Evolutionary conservation across 805 yeast genomes (phyloP), one percentile per base, ranked within the genome.

Genomic region (Candida stauntonica): DNA sequence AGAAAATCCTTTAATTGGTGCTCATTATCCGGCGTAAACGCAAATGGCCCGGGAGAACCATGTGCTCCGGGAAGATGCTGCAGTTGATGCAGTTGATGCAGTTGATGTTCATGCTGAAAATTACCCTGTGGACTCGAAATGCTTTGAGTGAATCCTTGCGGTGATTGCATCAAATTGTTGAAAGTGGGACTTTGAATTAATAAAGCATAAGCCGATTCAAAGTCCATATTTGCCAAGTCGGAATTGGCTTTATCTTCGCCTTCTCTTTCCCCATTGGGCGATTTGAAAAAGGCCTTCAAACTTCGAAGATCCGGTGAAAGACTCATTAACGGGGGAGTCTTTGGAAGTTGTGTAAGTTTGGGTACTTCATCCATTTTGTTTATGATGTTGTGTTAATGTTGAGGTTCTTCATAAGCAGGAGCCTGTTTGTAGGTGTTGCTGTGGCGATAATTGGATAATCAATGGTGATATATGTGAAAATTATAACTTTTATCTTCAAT

Each of bases 121-220:
- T n/a, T n/a, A n/a, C n/a, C n/a, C n/a, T n/a, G n/a, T n/a, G n/a
- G n/a, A n/a, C n/a, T n/a, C n/a, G n/a, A n/a, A n/a, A n/a, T n/a
- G n/a, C n/a, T n/a, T n/a, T n/a, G n/a, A n/a, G n/a, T n/a, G n/a
- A n/a, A n/a, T n/a, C n/a, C n/a, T 21, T 9, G 36, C n/a, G 33
- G 40, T 24, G 31, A 42, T 7, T 42, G 45, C 15, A 36, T 28
- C 5, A 38, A 29, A 18, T 40, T 39, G 20, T 40, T 39, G 31
- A 41, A 41, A 9, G 35, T 38, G 4, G 55, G 58, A 2, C 56
- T 45, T 31, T 45, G 47, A 5, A 56, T 53, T n/a, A 55, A 31
- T 3, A 55, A 34, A 2, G 54, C 58, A 42, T 55, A 55, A 1
- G 60, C 60, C 2, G 54, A 31, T 18, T 55, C 60, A 31, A 55